phyloP scores from a whole-genome alignment of 2,329 filamentous ascomycete genomes.

The Pezicula carpinea region DNA sequence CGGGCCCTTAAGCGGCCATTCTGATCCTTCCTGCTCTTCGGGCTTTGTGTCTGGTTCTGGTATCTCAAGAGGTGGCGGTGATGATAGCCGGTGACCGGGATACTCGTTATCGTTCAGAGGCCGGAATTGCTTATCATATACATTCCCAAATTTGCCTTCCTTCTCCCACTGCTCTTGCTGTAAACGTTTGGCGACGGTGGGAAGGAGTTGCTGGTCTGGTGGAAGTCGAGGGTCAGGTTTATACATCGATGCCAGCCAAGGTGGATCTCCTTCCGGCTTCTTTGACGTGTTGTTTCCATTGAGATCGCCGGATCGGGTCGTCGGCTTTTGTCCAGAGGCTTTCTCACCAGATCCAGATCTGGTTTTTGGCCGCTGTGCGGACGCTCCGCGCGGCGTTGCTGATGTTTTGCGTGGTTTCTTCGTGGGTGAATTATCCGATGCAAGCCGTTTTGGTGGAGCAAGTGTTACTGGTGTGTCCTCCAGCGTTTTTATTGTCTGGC shows the following conservation, averaged over 20 bases:
- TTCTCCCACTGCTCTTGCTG: slow-evolving; percentile 95
- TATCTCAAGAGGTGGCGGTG: slow-evolving; percentile 11
- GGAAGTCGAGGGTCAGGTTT: slow-evolving; percentile 92
- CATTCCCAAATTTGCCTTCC: slow-evolving; percentile 78
- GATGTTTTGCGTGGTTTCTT: slow-evolving; percentile 35
- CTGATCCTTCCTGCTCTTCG: slow-evolving; percentile 31
- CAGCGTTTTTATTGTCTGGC: slow-evolving; percentile 59
- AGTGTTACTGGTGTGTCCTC: slow-evolving; percentile 43
- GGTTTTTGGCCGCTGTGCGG: slow-evolving; percentile 43
- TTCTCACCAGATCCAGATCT: slow-evolving; percentile 50
- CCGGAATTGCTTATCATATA: slow-evolving; percentile 84
- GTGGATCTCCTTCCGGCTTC: slow-evolving; percentile 87
- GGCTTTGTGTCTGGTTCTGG: slow-evolving; percentile 20
- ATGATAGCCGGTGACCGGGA: slow-evolving; percentile 14
- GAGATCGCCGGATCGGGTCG: slow-evolving; percentile 56
- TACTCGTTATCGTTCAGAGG: slow-evolving; percentile 68
- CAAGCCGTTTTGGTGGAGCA: slow-evolving; percentile 28
- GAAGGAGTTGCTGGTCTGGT: slow-evolving; percentile 91
- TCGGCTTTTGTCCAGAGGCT: slow-evolving; percentile 49
- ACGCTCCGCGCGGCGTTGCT: slow-evolving; percentile 23
- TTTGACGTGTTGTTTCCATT: slow-evolving; percentile 41
- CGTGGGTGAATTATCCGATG: slow-evolving; percentile 47
- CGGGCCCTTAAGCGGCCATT: slow-evolving; percentile 53
- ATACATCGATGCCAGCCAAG: slow-evolving; percentile 92
- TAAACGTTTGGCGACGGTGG: slow-evolving; percentile 84